phyloP scores from a whole-genome alignment of 768 basidiomycete genomes.

The Amylocystis lapponica region DNA sequence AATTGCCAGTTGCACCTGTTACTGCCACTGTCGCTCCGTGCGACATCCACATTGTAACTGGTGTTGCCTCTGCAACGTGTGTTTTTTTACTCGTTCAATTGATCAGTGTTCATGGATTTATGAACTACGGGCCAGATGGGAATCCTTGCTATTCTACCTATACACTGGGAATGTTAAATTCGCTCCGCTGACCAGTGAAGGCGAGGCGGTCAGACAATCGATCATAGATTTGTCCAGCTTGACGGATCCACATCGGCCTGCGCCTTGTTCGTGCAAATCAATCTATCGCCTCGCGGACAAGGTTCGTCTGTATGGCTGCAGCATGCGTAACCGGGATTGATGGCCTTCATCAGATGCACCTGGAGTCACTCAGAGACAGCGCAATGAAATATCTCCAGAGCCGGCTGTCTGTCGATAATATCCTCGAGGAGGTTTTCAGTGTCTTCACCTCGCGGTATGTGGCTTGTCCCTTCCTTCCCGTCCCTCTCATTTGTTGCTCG shows the following conservation, averaged over 20 bases:
- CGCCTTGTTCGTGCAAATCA: neutral
- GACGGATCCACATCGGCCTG: neutral
- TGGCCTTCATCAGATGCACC: too few relatives aligned
- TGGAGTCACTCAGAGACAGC: too few relatives aligned
- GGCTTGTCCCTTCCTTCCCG: too few relatives aligned
- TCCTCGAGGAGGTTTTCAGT: too few relatives aligned
- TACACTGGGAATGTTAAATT: neutral
- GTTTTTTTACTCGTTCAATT: neutral
- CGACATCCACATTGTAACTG: neutral
- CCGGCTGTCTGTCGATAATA: too few relatives aligned
- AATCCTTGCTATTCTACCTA: neutral
- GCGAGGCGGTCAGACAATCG: neutral
- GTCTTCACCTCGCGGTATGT: too few relatives aligned
- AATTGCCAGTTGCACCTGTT: neutral
- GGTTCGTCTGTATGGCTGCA: too few relatives aligned
- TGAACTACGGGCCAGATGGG: neutral
- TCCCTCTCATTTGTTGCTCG: too few relatives aligned
- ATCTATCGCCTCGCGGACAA: constrained; percentile 1
- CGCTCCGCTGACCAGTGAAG: neutral
- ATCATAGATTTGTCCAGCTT: neutral
- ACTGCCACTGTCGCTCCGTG: neutral
- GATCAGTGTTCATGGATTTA: neutral
- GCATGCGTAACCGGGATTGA: too few relatives aligned
- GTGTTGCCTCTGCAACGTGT: neutral
- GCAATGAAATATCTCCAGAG: too few relatives aligned